phyloP scores from a whole-genome alignment of 805 yeast species.

The Hanseniaspora opuntiae region DNA sequence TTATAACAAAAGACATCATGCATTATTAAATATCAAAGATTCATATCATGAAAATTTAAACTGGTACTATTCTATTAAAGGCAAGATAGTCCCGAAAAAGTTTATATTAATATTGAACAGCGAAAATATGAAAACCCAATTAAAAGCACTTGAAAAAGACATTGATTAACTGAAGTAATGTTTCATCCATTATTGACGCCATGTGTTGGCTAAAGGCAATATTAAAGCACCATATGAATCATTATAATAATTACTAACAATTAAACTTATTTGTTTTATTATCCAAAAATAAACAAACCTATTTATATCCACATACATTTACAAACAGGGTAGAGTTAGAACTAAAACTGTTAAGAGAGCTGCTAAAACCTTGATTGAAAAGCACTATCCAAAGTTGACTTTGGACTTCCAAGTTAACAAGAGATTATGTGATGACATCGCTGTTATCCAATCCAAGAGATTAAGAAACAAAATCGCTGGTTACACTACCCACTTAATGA shows the following conservation, averaged over 20 bases:
- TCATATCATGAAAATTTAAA: too few relatives aligned
- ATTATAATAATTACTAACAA: slow-evolving; percentile 5
- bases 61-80: too few relatives aligned
- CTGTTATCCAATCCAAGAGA: slow-evolving; percentile 98
- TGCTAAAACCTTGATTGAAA: slow-evolving; percentile 97
- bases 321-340: slow-evolving; percentile 94
- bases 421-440: slow-evolving; percentile 96
- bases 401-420: slow-evolving; percentile 99
- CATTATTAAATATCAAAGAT: too few relatives aligned
- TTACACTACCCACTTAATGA: slow-evolving; percentile 99
- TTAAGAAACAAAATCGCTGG: slow-evolving; percentile 99
- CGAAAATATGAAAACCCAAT: too few relatives aligned
- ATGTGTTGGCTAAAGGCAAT: not conserved
- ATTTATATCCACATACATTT: slow-evolving; percentile 4
- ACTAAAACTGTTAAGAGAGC: slow-evolving; percentile 99
- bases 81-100: too few relatives aligned
- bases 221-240: not conserved
- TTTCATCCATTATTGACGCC: too few relatives aligned
- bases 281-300: not conserved
- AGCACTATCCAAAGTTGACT: slow-evolving; percentile 99
- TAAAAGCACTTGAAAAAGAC: too few relatives aligned
- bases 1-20: too few relatives aligned
- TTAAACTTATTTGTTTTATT: not conserved
- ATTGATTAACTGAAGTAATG: too few relatives aligned
- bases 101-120: too few relatives aligned